These are phyloP conservation scores for Novymonas esmeraldas DNA, from an alignment of 208 protist genomes.

Conservation along the genomic window DNA sequence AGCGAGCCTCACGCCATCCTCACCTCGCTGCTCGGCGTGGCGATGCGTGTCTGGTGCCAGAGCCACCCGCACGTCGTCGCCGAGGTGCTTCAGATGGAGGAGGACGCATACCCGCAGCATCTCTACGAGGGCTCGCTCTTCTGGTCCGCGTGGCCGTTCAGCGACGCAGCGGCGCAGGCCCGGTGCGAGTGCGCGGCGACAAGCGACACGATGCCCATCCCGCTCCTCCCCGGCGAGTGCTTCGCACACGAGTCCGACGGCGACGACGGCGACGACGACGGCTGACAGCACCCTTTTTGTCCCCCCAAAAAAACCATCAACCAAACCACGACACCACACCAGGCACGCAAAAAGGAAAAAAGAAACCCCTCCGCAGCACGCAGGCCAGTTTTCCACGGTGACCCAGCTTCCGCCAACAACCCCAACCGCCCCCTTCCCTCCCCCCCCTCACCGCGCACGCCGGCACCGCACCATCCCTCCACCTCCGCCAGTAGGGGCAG, in stretches of 20 bases:
- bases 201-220: constrained; percentile 26
- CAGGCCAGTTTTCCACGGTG: too few species aligned
- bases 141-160: constrained; percentile 34
- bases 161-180: constrained; percentile 9
- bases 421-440: too few species aligned
- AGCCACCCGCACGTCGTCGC: constrained; percentile 35
- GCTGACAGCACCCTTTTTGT: background rate
- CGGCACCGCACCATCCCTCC: too few species aligned
- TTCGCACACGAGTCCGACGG: constrained; percentile 26
- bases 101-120: constrained; percentile 20
- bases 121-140: constrained; percentile 29
- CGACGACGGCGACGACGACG: constrained; percentile 10
- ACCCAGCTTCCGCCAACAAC: too few species aligned
- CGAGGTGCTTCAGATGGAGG: constrained; percentile 30
- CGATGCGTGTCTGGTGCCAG: constrained; percentile 38
- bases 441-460: too few species aligned
- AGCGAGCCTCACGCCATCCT: constrained; percentile 33
- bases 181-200: constrained; percentile 32
- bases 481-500: too few species aligned
- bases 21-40: constrained; percentile 32
- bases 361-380: background rate
- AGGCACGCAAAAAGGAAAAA: too few species aligned
- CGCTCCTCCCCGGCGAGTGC: constrained; percentile 37
- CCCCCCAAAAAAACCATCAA: too few species aligned
- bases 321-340: too few species aligned